Evolutionary conservation across 805 yeast genomes (phyloP), one percentile per base, ranked within the genome.

Genomic region (Wickerhamomyces chambardii): DNA sequence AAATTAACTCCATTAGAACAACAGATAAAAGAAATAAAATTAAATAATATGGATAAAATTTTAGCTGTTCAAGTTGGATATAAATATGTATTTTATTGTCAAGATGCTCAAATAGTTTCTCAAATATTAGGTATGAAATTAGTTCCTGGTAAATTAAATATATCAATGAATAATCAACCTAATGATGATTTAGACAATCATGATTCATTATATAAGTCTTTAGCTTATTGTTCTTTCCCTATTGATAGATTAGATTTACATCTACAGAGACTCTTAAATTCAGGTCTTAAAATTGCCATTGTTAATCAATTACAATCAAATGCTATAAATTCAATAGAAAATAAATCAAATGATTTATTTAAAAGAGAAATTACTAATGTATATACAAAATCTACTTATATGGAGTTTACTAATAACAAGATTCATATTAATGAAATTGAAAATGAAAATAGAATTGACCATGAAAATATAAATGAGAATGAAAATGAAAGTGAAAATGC

Each of bases 31-130:
- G 79, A 76, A 3, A 59, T 92, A 34, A 87, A 87, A 49, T 44
- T 56, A 6, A 47, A 56, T 2, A 61, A 90, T 50, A 50, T 50
- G 34, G 95, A 85, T 44, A 84, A 84, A 35, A 45, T 92, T 2
- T 61, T 92, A 8, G 78, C 92, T 0, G 68, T 90, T 18, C 92
- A 92, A 53, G 94, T 84, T 3, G 98, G 98, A 0, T 92, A 90
- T 60, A 87, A 86, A 55, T 92, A 77, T 59, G 84, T 84, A 49
- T 78, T 89, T 41, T 85, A 75, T 53, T 95, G 95, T 1, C 69
- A 77, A 36, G 97, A 90, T 58, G 97, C 97, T 0, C 66, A 64
- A 12, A 59, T 62, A 5, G 95, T 80, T 0, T 69, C 94, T 11
- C 60, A 66, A 32, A 66, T 80, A 11, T 56, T 87, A 25, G 77